Conservation (phyloP, 2,329 filamentous ascomycete genomes). For the Fusarium nurragi region DNA sequence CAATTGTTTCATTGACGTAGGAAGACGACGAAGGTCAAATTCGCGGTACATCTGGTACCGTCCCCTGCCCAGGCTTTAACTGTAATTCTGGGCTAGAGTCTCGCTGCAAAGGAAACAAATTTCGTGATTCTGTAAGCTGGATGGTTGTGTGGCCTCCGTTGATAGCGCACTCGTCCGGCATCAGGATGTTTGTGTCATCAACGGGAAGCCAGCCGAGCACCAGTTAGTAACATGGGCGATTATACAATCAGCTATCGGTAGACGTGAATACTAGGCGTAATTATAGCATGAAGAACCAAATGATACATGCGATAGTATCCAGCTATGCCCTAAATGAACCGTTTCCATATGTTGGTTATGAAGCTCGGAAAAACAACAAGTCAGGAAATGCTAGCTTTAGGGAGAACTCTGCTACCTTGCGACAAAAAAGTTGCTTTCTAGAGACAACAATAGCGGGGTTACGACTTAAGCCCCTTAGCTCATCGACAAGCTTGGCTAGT, state of each 20-base stretch:
- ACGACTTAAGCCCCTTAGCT: neutral
- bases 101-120: neutral
- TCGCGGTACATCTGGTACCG: neutral
- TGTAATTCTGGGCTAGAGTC: neutral
- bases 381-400: neutral
- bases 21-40: neutral
- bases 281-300: neutral
- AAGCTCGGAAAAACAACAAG: neutral
- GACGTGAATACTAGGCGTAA: neutral
- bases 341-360: neutral
- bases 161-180: neutral
- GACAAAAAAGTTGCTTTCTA: neutral
- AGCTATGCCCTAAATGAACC: neutral
- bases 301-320: neutral
- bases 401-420: neutral
- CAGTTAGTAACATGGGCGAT: neutral
- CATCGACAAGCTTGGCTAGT: neutral
- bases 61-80: neutral
- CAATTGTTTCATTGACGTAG: neutral
- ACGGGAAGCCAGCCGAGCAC: neutral
- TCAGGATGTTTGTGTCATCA: neutral
- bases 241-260: neutral
- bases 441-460: neutral
- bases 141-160: too few relatives aligned
- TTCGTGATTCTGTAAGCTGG: neutral